Conservation (phyloP, 768 basidiomycete species). For the Boletus rex-veris region DNA sequence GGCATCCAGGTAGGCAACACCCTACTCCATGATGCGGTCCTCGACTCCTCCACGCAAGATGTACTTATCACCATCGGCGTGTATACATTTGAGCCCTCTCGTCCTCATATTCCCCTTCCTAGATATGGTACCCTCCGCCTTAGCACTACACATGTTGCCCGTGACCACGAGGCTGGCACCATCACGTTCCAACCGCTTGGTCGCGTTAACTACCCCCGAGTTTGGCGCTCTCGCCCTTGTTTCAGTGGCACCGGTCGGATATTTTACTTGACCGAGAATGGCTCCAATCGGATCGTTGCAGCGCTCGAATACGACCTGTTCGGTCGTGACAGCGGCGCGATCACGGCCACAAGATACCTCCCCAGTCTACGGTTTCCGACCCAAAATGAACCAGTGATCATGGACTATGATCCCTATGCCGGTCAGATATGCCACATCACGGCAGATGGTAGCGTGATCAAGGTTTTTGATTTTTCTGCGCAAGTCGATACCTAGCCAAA, state of each 20-base stretch:
- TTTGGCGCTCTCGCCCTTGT: no score
- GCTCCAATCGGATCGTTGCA: not conserved
- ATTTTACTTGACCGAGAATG: not conserved
- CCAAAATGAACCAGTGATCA: not conserved
- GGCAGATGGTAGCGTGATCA: not conserved
- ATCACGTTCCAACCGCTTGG: constrained; percentile 5
- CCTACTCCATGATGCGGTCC: not conserved
- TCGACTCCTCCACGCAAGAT: not conserved
- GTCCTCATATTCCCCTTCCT: not conserved
- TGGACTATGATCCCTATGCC: constrained; percentile 21
- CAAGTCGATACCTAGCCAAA: no score
- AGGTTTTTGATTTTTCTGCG: constrained; percentile 15
- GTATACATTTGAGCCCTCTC: no score
- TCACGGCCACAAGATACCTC: constrained; percentile 1
- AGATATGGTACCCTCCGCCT: constrained; percentile 12
- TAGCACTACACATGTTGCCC: not conserved
- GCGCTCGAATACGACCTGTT: constrained; percentile 10
- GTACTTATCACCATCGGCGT: not conserved
- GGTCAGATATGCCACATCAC: constrained; percentile 10
- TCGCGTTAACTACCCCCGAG: not conserved
- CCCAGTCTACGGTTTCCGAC: not conserved
- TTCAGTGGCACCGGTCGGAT: constrained; percentile 10
- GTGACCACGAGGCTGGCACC: not conserved
- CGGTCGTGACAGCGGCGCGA: not conserved
- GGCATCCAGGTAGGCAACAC: not conserved